Conservation (phyloP, 768 basidiomycete species). For the Pholiota molesta region DNA sequence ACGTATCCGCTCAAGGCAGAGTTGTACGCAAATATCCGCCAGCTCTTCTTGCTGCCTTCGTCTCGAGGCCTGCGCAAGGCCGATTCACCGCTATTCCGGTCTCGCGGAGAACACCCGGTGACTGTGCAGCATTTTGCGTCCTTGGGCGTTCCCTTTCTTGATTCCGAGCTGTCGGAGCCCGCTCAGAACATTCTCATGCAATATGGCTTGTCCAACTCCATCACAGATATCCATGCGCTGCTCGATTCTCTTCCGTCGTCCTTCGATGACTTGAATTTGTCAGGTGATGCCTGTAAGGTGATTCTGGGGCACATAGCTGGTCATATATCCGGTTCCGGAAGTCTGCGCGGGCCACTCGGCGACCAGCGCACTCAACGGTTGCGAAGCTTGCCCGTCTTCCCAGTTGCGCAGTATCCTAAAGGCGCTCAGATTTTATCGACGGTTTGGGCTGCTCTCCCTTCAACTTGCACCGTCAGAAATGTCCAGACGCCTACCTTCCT, state of each 20-base stretch:
- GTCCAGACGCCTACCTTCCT: not conserved
- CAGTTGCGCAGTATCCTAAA: constrained; percentile 23
- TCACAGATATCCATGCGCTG: constrained; percentile 32
- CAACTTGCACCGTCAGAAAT: not conserved
- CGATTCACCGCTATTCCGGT: constrained; percentile 30
- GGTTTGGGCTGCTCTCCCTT: not conserved
- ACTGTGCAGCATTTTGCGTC: constrained; percentile 24
- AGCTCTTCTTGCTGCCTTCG: constrained; percentile 36
- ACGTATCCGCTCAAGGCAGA: constrained; percentile 22
- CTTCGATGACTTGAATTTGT: constrained; percentile 1
- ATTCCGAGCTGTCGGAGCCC: constrained; percentile 23
- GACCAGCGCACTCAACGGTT: constrained; percentile 13
- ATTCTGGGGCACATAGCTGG: constrained; percentile 19
- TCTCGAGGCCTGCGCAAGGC: constrained; percentile 29
- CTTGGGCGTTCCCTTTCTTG: constrained; percentile 37
- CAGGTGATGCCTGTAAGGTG: constrained; percentile 7
- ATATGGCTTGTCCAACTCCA: constrained; percentile 22
- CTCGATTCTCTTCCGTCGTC: constrained; percentile 28
- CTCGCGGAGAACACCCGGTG: constrained; percentile 22
- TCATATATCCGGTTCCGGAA: constrained; percentile 7
- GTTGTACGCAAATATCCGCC: constrained; percentile 25
- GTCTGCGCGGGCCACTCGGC: constrained; percentile 8
- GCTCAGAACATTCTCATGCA: constrained; percentile 23
- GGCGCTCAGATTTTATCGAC: not conserved
- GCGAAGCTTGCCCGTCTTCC: constrained; percentile 31